Conservation (phyloP, 768 basidiomycete genomes). For the Kwoniella bestiolae region DNA sequence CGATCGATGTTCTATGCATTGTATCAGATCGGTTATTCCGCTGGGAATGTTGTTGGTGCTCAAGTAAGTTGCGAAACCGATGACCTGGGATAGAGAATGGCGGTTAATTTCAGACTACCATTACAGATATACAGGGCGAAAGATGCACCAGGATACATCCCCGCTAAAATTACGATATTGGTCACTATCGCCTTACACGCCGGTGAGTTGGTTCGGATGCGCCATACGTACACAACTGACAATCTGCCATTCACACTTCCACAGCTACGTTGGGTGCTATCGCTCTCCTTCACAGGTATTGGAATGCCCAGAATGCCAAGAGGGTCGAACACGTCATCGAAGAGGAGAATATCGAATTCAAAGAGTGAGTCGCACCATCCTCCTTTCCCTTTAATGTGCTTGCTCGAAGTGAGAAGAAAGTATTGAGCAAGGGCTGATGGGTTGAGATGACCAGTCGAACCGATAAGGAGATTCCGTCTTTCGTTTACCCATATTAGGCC, state of each 20-base stretch:
- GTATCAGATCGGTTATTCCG: constrained; percentile 5
- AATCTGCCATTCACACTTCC: background rate
- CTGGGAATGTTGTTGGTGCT: constrained; percentile 6
- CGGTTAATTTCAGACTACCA: background rate
- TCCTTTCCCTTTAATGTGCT: background rate
- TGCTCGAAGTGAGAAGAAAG: background rate
- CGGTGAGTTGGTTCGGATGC: background rate
- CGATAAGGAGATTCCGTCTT: constrained; percentile 4
- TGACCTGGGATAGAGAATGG: background rate
- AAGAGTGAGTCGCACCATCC: background rate
- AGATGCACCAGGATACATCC: constrained; percentile 4
- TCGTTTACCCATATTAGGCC: constrained; percentile 2
- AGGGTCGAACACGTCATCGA: background rate
- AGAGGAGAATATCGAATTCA: constrained; percentile 13
- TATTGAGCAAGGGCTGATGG: background rate
- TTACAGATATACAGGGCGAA: constrained; percentile 1
- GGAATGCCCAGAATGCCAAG: constrained; percentile 1
- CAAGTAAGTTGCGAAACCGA: background rate
- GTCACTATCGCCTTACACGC: constrained; percentile 6
- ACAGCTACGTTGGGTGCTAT: background rate
- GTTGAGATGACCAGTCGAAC: background rate
- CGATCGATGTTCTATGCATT: constrained; percentile 9
- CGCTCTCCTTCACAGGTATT: constrained; percentile 5
- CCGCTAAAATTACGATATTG: constrained; percentile 8
- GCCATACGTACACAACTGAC: no score